Conservation (phyloP, 2,329 filamentous ascomycete genomes). For the Colletotrichum horii region DNA sequence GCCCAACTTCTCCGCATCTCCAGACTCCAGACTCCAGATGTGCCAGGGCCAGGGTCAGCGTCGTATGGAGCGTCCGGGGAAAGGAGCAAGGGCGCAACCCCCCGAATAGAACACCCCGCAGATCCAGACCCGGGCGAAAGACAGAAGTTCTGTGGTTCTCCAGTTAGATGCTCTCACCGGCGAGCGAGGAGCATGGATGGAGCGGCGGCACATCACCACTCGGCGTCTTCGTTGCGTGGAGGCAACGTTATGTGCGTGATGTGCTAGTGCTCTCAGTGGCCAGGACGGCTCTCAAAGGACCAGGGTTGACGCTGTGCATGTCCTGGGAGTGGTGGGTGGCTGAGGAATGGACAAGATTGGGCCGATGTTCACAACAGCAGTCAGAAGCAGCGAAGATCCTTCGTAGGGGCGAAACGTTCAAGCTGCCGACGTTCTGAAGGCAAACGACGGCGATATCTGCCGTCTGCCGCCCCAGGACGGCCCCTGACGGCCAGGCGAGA, state of each 20-base stretch:
- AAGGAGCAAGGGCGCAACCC: not conserved
- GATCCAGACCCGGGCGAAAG: not conserved
- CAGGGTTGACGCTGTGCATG: not conserved
- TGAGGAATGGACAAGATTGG: not conserved
- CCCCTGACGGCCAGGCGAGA: not conserved
- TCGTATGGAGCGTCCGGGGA: slow-evolving; percentile 1
- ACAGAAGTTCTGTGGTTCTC: not conserved
- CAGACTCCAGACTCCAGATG: not conserved
- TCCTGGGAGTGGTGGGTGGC: not conserved
- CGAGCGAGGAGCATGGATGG: not conserved
- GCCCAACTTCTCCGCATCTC: not conserved
- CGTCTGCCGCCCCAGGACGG: not conserved
- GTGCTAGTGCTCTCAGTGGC: not conserved
- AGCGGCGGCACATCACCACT: not conserved
- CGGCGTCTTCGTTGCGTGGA: not conserved
- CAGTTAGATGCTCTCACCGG: not conserved
- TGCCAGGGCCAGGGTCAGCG: not conserved
- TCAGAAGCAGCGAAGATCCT: slow-evolving; percentile 2
- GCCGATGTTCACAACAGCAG: not conserved
- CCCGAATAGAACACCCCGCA: slow-evolving; percentile 4
- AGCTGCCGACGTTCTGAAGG: not conserved
- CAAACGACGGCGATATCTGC: not conserved
- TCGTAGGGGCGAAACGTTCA: not conserved
- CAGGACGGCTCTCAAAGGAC: not conserved
- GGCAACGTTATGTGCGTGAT: slow-evolving; percentile 8